Conservation (phyloP, 768 basidiomycete genomes). For the Mycena belliarum region DNA sequence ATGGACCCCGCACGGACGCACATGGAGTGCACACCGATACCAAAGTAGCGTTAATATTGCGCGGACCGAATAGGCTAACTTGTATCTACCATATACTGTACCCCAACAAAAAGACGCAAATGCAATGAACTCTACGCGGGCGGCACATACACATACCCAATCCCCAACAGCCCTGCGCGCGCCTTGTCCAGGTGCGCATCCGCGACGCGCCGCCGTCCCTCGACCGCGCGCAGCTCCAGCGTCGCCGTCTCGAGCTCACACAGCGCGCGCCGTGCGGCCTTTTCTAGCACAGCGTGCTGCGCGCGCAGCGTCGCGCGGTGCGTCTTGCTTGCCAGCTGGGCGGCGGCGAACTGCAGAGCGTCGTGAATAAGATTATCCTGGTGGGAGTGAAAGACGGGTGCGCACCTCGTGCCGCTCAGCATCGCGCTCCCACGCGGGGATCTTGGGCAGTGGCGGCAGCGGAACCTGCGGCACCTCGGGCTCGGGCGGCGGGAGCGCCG, state of each 20-base stretch:
- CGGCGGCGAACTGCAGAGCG: not conserved
- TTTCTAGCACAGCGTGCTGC: slow-evolving; percentile 41
- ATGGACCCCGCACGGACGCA: slow-evolving; percentile 65
- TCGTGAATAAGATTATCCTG: too few relatives aligned
- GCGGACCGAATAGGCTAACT: too few relatives aligned
- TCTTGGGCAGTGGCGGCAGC: slow-evolving; percentile 8
- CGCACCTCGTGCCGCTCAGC: slow-evolving; percentile 12
- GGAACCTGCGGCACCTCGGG: not conserved
- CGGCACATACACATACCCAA: slow-evolving; percentile 44
- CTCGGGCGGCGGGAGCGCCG: not conserved
- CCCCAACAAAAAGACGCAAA: too few relatives aligned
- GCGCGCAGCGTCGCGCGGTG: slow-evolving; percentile 41
- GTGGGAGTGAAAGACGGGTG: not conserved
- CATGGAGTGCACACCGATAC: slow-evolving; percentile 71
- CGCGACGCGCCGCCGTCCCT: slow-evolving; percentile 58
- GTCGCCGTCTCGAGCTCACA: slow-evolving; percentile 63
- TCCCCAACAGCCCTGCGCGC: slow-evolving; percentile 59
- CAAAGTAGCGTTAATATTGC: slow-evolving; percentile 31
- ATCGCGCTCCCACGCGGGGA: slow-evolving; percentile 15
- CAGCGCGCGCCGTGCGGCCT: slow-evolving; percentile 48
- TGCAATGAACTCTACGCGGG: too few relatives aligned
- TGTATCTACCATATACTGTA: not conserved
- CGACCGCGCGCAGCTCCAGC: slow-evolving; percentile 61
- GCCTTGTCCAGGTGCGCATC: slow-evolving; percentile 64
- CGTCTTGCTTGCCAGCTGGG: slow-evolving; percentile 29